Evolutionary conservation across 345 rosid species (phyloP), one percentile per base, ranked within the genome.

Genomic region (Euphorbia lathyris): DNA sequence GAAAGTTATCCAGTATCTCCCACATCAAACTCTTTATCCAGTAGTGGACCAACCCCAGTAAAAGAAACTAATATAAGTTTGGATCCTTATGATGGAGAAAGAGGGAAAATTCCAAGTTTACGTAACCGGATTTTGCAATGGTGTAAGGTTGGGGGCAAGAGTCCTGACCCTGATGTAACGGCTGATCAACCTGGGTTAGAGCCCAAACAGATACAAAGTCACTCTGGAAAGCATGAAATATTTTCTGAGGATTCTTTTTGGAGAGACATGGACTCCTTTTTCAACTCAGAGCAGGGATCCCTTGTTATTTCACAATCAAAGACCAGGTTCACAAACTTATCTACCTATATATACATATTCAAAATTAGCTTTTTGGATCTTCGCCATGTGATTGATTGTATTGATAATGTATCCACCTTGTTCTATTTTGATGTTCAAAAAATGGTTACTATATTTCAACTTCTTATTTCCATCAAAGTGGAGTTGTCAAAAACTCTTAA

Each of bases 251-350:
- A 82, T 73, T 77, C 79, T 9, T 83, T 87, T 68, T 86, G 97
- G 97, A 72, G 68, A 12, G 86, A 84, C 20, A 48, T 90, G 79
- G 86, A 87, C 67, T 79, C 83, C 67, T 91, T 86, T 78, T 66
- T 90, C 56, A 52, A 75, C 72, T 80, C 92, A 27, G 72, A 76
- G 42, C 78, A 69, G 74, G 98, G 92, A 67, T 85, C 79, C 9
- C 72, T 47, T 43, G 19, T 76, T 77, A 82, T 89, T 67, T 20
- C 84, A 58, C 80, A 73, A 76, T 85, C 96, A 25, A 83, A 38
- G 69, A 90, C 88, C 80, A 91, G 98, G 98, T 94, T 55, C 29
- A 51, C 58, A 60, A 68, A 58, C 55, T 71, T 42, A 3, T 14
- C 66, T 57, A 14, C 43, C 67, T 27, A 58, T 68, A 71, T 50